Evolutionary conservation across 352 stramenopile genomes (phyloP), one percentile per base, ranked within the genome.

Genomic region (Phytophthora agathidicida): DNA sequence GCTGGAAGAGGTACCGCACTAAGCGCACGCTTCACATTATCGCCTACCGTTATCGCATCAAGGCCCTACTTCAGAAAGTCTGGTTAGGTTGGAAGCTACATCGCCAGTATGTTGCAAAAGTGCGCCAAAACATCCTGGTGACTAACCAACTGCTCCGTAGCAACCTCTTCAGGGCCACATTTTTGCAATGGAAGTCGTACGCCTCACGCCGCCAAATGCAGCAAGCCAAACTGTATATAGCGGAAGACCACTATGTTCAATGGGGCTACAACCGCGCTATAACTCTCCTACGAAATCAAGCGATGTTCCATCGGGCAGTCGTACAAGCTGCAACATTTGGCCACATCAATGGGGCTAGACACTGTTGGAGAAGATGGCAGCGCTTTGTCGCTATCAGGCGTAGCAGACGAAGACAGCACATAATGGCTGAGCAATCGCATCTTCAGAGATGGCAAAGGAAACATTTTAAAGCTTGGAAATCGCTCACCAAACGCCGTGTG

Each of bases 111-210:
- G 42, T 65, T 31, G 38, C 24, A 4, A 71, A 61, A n/a, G 64
- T 80, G 42, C 65, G 44, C n/a, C 42, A 39, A 22, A 71, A 64
- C 23, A 46, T 73, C 19, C 36, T 74, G 5, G 53, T 70, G n/a
- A 70, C 56, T 2, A 63, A 17, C 16, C 56, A 65, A 50, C 28
- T 80, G 9, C 9, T 73, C n/a, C 58, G 45, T 6, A 39, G 22
- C 23, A 78, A 80, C 17, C 33, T 67, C n/a, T 36, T 54, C 16
- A 57, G 49, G 27, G 23, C 54, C 17, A 51, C 61, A 0, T 78
- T 80, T 19, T 11, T 41, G 28, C 45, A 28, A n/a, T 83, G 70
- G 70, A 74, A 62, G 16, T 9, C 14, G 27, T 75, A 66, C 11
- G 7, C 27, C 3, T 60, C 36, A 22, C 10, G 27, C 10, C 54